Percentiles rank a stretch among this genome's conserved stretches.
Conservation (phyloP, 148 eudicot species). For the Diospyros lotus region DNA sequence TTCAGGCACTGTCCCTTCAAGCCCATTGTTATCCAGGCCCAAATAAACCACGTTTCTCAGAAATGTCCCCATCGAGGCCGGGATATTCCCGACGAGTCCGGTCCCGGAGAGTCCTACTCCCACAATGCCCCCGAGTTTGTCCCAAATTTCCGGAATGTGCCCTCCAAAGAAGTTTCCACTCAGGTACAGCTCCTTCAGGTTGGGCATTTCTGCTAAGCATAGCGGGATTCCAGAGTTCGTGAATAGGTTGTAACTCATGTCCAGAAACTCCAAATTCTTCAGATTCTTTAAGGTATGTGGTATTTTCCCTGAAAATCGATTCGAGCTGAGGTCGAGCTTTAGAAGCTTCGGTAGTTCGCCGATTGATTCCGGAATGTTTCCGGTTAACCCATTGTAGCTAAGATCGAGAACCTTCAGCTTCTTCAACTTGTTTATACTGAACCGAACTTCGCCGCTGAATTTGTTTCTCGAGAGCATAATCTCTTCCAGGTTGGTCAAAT, state of each 20-base stretch:
- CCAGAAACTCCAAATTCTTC: conserved; percentile 53
- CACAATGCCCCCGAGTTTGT: conserved; percentile 53
- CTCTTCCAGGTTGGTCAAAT: conserved; percentile 42
- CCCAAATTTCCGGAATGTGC: conserved; percentile 82
- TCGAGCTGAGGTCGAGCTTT: conserved; percentile 61
- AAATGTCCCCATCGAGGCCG: conserved; percentile 67
- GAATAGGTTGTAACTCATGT: conserved; percentile 56
- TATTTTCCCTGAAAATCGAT: conserved; percentile 45
- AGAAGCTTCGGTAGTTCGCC: conserved; percentile 36
- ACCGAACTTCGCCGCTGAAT: conserved; percentile 30
- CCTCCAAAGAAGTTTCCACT: conserved; percentile 86
- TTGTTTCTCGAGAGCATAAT: conserved; percentile 53
- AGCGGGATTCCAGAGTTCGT: conserved; percentile 58
- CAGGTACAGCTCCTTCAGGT: conserved; percentile 55
- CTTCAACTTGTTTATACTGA: conserved; percentile 27
- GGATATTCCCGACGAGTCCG: conserved; percentile 68
- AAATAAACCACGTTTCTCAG: conserved; percentile 47
- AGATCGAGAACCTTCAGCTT: conserved; percentile 61
- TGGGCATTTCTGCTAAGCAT: conserved; percentile 47
- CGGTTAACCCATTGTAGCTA: conserved; percentile 47
- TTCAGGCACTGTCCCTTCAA: conserved; percentile 57
- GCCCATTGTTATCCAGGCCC: conserved; percentile 61
- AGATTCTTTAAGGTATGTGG: conserved; percentile 47
- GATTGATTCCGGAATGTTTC: conserved; percentile 45
- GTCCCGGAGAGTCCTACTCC: conserved; percentile 58